Conservation (phyloP, 805 yeast genomes). For the Allodekkera sacchari region DNA sequence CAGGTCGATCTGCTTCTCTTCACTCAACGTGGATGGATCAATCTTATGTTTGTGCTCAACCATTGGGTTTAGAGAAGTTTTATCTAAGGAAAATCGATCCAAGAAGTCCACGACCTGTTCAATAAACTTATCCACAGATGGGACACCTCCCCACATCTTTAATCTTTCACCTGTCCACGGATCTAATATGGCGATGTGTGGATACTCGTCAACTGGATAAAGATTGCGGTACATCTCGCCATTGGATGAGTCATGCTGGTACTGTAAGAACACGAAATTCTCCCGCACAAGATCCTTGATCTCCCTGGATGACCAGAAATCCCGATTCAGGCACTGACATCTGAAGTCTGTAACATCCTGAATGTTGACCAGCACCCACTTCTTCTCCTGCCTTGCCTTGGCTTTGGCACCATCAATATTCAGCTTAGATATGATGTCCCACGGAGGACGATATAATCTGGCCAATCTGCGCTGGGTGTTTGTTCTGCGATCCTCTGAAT, state of each 20-base stretch:
- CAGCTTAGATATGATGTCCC: constrained; percentile 67
- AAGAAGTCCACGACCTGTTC: constrained; percentile 67
- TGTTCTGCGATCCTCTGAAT: constrained; percentile 18
- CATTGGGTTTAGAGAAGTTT: constrained; percentile 56
- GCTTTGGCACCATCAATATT: constrained; percentile 68
- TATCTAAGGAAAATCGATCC: constrained; percentile 52
- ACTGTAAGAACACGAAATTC: constrained; percentile 79
- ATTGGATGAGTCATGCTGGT: constrained; percentile 65
- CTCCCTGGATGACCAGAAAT: constrained; percentile 72
- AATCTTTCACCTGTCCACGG: constrained; percentile 94
- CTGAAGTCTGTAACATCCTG: constrained; percentile 81
- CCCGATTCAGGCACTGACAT: constrained; percentile 87
- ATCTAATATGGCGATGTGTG: constrained; percentile 88
- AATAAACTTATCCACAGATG: constrained; percentile 51
- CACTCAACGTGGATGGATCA: constrained; percentile 60
- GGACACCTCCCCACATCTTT: constrained; percentile 67
- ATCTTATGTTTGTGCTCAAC: constrained; percentile 50
- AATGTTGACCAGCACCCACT: constrained; percentile 83
- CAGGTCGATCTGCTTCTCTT: constrained; percentile 74
- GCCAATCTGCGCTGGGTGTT: constrained; percentile 65
- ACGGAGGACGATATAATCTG: constrained; percentile 84
- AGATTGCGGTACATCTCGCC: constrained; percentile 67
- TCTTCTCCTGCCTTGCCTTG: constrained; percentile 52
- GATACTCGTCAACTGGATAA: constrained; percentile 63
- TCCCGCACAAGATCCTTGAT: constrained; percentile 58